Conservation (phyloP, 2,329 filamentous ascomycete species). For the Cercospora sp. region DNA sequence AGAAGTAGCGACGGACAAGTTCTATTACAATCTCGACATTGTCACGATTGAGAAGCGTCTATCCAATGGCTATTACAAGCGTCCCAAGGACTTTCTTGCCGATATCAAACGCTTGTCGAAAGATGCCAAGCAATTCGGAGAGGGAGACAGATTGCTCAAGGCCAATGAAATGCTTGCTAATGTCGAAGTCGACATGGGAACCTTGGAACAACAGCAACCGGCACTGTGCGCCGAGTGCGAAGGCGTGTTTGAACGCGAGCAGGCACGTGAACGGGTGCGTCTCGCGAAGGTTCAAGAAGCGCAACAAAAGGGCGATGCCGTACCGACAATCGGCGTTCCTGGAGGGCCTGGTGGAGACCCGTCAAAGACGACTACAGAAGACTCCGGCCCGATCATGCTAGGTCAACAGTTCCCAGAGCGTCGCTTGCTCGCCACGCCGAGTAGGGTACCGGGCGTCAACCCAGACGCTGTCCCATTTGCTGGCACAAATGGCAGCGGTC, state of each 20-base stretch:
- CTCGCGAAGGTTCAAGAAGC: constrained; percentile 57
- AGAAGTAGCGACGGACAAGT: constrained; percentile 75
- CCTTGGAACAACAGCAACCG: constrained; percentile 66
- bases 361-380: constrained; percentile 47
- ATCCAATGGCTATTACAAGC: constrained; percentile 93
- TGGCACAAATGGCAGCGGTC: constrained; percentile 36
- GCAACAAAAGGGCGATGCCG: constrained; percentile 59
- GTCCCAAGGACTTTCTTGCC: constrained; percentile 82
- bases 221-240: constrained; percentile 72
- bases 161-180: constrained; percentile 90
- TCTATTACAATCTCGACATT: constrained; percentile 93
- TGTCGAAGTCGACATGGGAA: constrained; percentile 87
- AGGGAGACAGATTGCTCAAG: constrained; percentile 78
- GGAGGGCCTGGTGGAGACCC: constrained; percentile 43
- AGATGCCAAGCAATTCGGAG: constrained; percentile 79
- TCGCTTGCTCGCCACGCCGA: constrained; percentile 46
- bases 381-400: constrained; percentile 52
- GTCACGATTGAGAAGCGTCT: constrained; percentile 93
- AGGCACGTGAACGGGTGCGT: constrained; percentile 59
- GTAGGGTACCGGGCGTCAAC: constrained; percentile 58
- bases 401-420: constrained; percentile 64
- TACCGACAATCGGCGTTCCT: constrained; percentile 42
- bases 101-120: constrained; percentile 84
- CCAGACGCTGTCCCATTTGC: constrained; percentile 62
- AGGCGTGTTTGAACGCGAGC: constrained; percentile 71